These are phyloP conservation scores for Irpex lacteus DNA, from an alignment of 1,284 basidiomycete genomes.

Conservation along the genomic window DNA sequence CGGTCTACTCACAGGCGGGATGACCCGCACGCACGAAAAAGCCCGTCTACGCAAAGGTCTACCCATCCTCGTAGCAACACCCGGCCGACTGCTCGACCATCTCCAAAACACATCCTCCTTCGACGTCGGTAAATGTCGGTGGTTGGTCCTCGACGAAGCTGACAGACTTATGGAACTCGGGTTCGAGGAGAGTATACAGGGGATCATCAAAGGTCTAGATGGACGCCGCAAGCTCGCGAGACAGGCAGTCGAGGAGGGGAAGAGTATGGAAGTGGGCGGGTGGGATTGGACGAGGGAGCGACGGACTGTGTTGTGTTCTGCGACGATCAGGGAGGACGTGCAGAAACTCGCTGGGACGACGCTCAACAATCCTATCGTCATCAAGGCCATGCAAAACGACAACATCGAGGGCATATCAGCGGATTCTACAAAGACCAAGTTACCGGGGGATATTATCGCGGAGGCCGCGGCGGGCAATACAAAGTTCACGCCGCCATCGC, in stretches of 20 bases:
- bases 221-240: slow-evolving; percentile 73
- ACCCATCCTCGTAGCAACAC: slow-evolving; percentile 70
- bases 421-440: slow-evolving; percentile 1
- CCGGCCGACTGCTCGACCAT: slow-evolving; percentile 73
- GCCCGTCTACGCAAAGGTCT: slow-evolving; percentile 69
- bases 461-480: slow-evolving; percentile 30
- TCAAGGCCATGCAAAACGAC: slow-evolving; percentile 63
- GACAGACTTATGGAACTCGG: slow-evolving; percentile 82
- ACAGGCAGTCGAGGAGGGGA: slow-evolving; percentile 70
- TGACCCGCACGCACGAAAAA: slow-evolving; percentile 74
- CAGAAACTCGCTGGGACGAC: slow-evolving; percentile 89
- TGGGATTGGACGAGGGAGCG: slow-evolving; percentile 82
- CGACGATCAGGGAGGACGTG: slow-evolving; percentile 94
- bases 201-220: slow-evolving; percentile 85
- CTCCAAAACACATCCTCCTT: slow-evolving; percentile 85
- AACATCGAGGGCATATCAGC: slow-evolving; percentile 17
- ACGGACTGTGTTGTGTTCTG: slow-evolving; percentile 92
- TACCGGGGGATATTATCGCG: slow-evolving; percentile 8
- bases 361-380: slow-evolving; percentile 68
- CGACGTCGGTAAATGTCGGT: slow-evolving; percentile 90
- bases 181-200: slow-evolving; percentile 64
- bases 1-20: slow-evolving; percentile 83
- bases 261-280: slow-evolving; percentile 70
- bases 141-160: slow-evolving; percentile 97
- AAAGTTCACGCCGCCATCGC: slow-evolving; percentile 92